Base-by-base conservation (phyloP, 345 rosid species). In the Aquilaria yunnanensis region DNA sequence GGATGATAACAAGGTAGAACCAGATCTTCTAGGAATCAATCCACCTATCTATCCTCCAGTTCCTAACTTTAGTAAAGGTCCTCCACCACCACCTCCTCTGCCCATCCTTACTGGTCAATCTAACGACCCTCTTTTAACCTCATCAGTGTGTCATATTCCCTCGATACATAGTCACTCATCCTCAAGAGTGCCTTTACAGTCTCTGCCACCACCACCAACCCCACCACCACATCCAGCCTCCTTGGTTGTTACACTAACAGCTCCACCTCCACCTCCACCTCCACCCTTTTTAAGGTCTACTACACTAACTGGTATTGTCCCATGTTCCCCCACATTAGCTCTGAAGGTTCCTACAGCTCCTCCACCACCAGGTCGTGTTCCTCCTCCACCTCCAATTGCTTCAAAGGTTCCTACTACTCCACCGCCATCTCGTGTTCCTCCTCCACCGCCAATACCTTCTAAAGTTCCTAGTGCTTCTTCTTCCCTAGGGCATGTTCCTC, bases 401-500 rank as follows among this genome's bases (percentile, higher is more conserved):
- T 37, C 43, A 37, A 37, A 37, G 43, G 43, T 37, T 37, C 43
- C 43, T 37, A 37, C 43, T 37, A 9, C 43, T 37, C 43, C 43
- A 9, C 43, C 43, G 8, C 43, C 43, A 37, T 4, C 7, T 37
- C 43, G 43, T 37, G 8, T 37, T 37, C 43, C 5, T 37, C 71
- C 83, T 53, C 73, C 84, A 51, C 70, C 71, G 54, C 81, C 85
- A 34, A 83, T 62, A 70, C 78, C 72, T 37, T 37, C 43, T 37
- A 37, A 37, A 9, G 43, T 37, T 70, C 82, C 85, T 54, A 70
- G 64, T 68, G 75, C 92, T 49, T 79, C 83, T 31, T 83, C 87
- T 37, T 37, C 8, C 43, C 43, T 37, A 9, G 43, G 23, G 23
- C 23, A 23, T 37, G 43, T 9, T 37, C 43, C 43, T 37, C 43